Percentiles rank a stretch among this genome's conserved stretches.
These are phyloP conservation scores for Byssothecium circinans DNA, from an alignment of 2,329 filamentous ascomycete genomes.

Conservation along the genomic window DNA sequence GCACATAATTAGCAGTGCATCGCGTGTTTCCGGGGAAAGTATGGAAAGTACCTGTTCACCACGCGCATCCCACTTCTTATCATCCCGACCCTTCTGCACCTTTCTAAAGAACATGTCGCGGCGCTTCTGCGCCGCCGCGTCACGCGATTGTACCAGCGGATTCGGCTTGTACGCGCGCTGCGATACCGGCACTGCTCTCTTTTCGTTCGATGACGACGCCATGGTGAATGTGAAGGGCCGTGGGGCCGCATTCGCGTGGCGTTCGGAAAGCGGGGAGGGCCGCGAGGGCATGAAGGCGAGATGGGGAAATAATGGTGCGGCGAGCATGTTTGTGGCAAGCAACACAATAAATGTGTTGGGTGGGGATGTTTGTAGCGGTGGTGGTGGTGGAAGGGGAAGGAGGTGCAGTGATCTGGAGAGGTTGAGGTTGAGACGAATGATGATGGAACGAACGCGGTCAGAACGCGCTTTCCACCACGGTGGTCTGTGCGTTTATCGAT, in stretches of 20 bases:
- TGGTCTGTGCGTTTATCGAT: too few species aligned
- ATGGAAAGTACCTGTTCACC: slow-evolving; percentile 48
- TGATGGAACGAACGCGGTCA: too few species aligned
- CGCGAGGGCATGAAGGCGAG: slow-evolving; percentile 34
- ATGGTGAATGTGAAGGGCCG: slow-evolving; percentile 34
- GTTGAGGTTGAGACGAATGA: too few species aligned
- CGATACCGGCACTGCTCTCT: slow-evolving; percentile 15
- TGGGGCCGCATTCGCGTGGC: slow-evolving; percentile 42
- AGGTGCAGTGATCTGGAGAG: too few species aligned
- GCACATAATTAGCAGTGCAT: not conserved
- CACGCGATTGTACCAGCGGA: slow-evolving; percentile 61
- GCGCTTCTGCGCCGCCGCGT: slow-evolving; percentile 65
- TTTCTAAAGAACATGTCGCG: slow-evolving; percentile 70
- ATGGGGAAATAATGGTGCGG: slow-evolving; percentile 30
- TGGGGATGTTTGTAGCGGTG: too few species aligned
- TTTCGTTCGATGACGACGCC: slow-evolving; percentile 20
- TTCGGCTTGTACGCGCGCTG: slow-evolving; percentile 60
- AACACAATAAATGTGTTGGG: too few species aligned
- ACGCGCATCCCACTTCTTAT: slow-evolving; percentile 49
- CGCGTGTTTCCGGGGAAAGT: not conserved
- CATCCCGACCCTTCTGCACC: slow-evolving; percentile 49
- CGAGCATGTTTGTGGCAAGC: slow-evolving; percentile 21
- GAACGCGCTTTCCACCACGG: too few species aligned
- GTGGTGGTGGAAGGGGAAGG: too few species aligned
- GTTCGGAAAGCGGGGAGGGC: slow-evolving; percentile 51